Evolutionary conservation across 441 rosid species (phyloP), one percentile per base, ranked within the genome.

Genomic region (Erodium chrysanthum): DNA sequence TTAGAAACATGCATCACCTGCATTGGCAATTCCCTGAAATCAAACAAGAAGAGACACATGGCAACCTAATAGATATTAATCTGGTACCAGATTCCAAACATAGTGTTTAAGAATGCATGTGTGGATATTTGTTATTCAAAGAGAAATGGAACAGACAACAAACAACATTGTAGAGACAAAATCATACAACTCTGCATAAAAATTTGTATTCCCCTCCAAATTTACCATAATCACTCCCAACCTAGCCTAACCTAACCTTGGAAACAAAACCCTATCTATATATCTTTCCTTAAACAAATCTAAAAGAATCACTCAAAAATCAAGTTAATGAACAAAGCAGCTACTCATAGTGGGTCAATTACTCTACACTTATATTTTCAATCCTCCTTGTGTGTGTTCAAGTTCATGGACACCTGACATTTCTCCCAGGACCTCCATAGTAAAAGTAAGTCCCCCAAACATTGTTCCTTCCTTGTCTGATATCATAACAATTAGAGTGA

Each of bases 401-500:
- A 9, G 12, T 77, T 83, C 77, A 87, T 71, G 86, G 89, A 73
- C 92, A 87, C 59, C 79, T 78, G 21, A 78, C 78, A 71, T 84
- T 87, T 44, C 89, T 84, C 46, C 92, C 93, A 72, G 93, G 93
- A 20, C 93, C 93, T 69, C 93, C 93, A 69, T 87, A 87, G 68
- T 87, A 87, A 74, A 87, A 87, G 70, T 85, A 85, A 60, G 87
- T 87, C 3, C 88, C 93, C 93, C 93, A 87, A 22, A 67, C 86
- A 27, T 74, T 77, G 70, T 80, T 87, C 72, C 65, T 83, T 21
- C 90, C 92, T 74, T 85, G 90, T 79, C 84, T 80, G 25, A 87
- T 85, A 48, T 85, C 84, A 78, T 87, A 87, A 74, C 92, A 87
- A 73, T 81, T 83, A 1, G 90, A 72, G 56, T 84, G 88, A 71